Evolutionary conservation across 1,284 basidiomycete species (phyloP).

Genomic region (Phlebopus sp.): DNA sequence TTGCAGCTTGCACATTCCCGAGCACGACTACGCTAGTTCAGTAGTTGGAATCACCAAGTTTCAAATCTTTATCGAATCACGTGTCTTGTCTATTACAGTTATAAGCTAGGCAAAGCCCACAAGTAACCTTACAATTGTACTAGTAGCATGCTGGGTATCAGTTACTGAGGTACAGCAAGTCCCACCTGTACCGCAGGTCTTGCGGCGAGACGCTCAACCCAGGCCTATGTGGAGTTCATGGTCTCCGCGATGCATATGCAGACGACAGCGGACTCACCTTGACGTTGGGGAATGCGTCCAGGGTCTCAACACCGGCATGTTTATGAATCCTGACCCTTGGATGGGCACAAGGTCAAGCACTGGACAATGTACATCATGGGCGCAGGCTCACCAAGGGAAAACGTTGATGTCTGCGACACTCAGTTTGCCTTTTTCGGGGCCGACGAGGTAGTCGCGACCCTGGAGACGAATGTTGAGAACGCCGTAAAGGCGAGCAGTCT

Average conservation of each 20-base stretch:
- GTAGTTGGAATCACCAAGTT: too few relatives aligned
- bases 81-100: background rate
- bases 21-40: background rate
- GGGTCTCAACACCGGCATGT: constrained; percentile 37
- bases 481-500: constrained; percentile 50
- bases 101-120: too few relatives aligned
- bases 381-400: constrained; percentile 31
- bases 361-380: background rate
- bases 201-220: constrained; percentile 27
- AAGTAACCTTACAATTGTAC: constrained; percentile 4
- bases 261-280: constrained; percentile 21
- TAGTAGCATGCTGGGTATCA: background rate
- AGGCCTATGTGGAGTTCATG: constrained; percentile 18
- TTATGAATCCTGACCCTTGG: constrained; percentile 39
- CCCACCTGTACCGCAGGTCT: constrained; percentile 26
- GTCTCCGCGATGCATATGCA: background rate
- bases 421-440: constrained; percentile 46
- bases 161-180: constrained; percentile 13
- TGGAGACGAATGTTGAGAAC: constrained; percentile 51
- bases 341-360: constrained; percentile 15
- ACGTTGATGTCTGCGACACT: constrained; percentile 43
- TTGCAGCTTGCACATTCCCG: constrained; percentile 15
- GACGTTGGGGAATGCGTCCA: constrained; percentile 41
- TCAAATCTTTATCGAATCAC: constrained; percentile 4
- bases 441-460: constrained; percentile 48